Conservation (phyloP, 2,329 filamentous ascomycete genomes). For the Fusarium guadeloupense region DNA sequence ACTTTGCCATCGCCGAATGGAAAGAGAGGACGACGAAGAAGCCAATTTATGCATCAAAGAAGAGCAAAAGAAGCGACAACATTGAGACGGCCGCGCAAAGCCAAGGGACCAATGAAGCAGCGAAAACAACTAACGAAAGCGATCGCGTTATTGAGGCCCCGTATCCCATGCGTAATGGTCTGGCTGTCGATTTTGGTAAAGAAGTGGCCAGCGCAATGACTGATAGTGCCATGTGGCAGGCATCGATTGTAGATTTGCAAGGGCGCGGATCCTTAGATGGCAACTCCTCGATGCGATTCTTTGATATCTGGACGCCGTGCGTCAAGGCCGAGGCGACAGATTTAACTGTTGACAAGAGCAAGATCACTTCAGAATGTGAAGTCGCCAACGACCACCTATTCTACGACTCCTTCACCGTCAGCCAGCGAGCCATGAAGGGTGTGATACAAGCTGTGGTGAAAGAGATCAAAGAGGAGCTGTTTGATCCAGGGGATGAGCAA, state of each 20-base stretch:
- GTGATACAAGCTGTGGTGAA: slow-evolving; percentile 31
- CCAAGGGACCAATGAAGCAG: slow-evolving; percentile 2
- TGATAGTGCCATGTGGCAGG: slow-evolving; percentile 58
- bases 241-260: slow-evolving; percentile 53
- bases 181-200: slow-evolving; percentile 53
- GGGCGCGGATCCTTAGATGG: slow-evolving; percentile 53
- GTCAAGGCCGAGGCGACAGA: slow-evolving; percentile 37
- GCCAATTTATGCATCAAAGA: slow-evolving; percentile 47
- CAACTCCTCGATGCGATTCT: slow-evolving; percentile 50
- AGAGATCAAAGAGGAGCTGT: slow-evolving; percentile 37
- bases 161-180: slow-evolving; percentile 53
- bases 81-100: slow-evolving; percentile 14
- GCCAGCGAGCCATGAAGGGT: slow-evolving; percentile 45
- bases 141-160: slow-evolving; percentile 44
- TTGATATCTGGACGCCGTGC: slow-evolving; percentile 57
- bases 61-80: slow-evolving; percentile 21
- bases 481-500: slow-evolving; percentile 27
- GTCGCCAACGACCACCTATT: slow-evolving; percentile 60
- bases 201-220: slow-evolving; percentile 57
- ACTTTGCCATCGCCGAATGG: slow-evolving; percentile 56
- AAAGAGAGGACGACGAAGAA: slow-evolving; percentile 50
- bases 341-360: slow-evolving; percentile 19
- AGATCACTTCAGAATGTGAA: slow-evolving; percentile 48
- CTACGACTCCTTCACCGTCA: slow-evolving; percentile 60
- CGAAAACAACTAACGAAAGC: slow-evolving; percentile 17